Percentiles rank a stretch among this genome's conserved stretches.
phyloP scores from a whole-genome alignment of 2,329 filamentous ascomycete species.

The Paracoccidioides lutzii region DNA sequence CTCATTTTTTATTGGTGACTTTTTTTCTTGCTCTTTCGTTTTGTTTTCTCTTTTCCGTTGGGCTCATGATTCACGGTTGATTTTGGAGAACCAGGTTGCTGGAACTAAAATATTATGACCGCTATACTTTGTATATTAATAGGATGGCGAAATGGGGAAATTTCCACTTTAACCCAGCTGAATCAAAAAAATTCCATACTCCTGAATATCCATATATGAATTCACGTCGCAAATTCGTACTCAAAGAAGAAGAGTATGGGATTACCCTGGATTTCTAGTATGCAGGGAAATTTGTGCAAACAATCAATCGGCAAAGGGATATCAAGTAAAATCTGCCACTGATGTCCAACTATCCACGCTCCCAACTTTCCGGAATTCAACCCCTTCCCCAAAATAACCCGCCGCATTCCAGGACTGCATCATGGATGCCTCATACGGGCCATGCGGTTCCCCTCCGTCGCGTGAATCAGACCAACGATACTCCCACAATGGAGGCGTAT shows the following conservation, averaged over 20 bases:
- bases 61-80: neutral
- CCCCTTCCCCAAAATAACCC: conserved; percentile 75
- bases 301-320: neutral
- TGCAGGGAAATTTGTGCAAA: neutral
- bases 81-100: neutral
- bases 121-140: conserved; percentile 2
- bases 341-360: conserved; percentile 44
- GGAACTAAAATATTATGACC: neutral
- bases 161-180: neutral
- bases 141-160: neutral
- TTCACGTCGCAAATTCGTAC: neutral
- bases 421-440: conserved; percentile 69
- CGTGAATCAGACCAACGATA: conserved; percentile 84
- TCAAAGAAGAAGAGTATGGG: neutral
- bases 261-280: neutral
- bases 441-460: conserved; percentile 65
- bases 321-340: conserved; percentile 36
- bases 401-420: conserved; percentile 89
- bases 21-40: neutral
- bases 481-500: conserved; percentile 53
- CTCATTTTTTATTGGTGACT: neutral
- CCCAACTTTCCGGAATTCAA: conserved; percentile 58
- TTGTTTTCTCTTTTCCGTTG: neutral
- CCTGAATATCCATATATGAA: neutral
- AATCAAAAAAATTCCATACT: neutral